Evolutionary conservation across 139 green algal genomes (phyloP), one percentile per base, ranked within the genome.

Genomic region (Nannochloris sp.): DNA sequence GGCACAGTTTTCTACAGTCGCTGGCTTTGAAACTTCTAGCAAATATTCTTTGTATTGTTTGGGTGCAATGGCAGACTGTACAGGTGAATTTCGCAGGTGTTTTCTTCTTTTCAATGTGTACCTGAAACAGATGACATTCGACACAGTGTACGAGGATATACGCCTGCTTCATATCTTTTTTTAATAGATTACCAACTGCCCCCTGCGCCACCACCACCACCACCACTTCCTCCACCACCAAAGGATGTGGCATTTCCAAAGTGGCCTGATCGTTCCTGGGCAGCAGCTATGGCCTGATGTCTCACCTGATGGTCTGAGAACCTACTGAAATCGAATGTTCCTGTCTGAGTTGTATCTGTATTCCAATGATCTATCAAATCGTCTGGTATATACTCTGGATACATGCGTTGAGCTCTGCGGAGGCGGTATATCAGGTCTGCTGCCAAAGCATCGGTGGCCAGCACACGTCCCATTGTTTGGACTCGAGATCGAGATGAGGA

Each of bases 221-320:
- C 77, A 28, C 69, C 70, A 14, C 77, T 65, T 49, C 74, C 74
- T 53, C 75, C 75, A 49, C 75, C 76, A 11, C 76, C 76, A 58
- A 79, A 82, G 8, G 48, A 49, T 0, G 25, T 5, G 2, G 43
- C 6, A 37, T 62, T 53, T 12, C 76, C 76, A 23, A 36, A 44
- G 13, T 48, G 31, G n/a, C 76, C 76, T 6, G 10, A n/a, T 14
- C 36, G 51, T 6, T 33, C 2, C n/a, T 70, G 37, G 53, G 73
- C 67, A 17, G 60, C 30, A 8, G 53, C 33, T 0, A 70, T 57
- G 2, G 51, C 76, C 2, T 76, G 78, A 62, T 84, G 64, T 4
- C 43, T 63, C 14, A 84, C 62, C 68, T 79, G 71, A 62, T 83
- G 83, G 3, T 75, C 56, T 8, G 70, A 61, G n/a, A 67, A 56